Percentiles rank a stretch among this genome's conserved stretches.
Evolutionary conservation across 371 early-diverging fungal genomes (phyloP).

Genomic region (Cokeromyces recurvatus): DNA sequence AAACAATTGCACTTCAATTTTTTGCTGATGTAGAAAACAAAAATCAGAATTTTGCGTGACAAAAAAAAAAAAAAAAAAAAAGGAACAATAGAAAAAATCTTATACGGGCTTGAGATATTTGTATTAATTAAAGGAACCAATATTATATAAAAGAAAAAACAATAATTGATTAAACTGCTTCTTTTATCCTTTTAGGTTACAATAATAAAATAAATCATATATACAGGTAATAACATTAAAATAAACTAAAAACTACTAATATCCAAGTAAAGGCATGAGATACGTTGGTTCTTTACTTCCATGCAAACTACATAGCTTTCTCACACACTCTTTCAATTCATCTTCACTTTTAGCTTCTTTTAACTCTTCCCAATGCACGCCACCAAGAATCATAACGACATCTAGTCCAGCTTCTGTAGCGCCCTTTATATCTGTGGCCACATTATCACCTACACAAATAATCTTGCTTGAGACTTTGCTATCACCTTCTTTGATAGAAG

Average conservation of each 20-base stretch:
- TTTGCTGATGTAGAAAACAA: too few species aligned
- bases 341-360: constrained; percentile 10
- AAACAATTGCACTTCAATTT: too few species aligned
- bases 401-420: constrained; percentile 33
- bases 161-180: too few species aligned
- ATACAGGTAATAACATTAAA: background rate
- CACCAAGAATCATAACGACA: constrained; percentile 45
- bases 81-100: too few species aligned
- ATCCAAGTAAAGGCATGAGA: constrained; percentile 23
- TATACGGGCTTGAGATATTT: too few species aligned
- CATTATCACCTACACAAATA: constrained; percentile 40
- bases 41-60: too few species aligned
- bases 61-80: too few species aligned
- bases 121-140: too few species aligned
- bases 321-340: constrained; percentile 9
- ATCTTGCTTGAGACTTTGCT: constrained; percentile 1
- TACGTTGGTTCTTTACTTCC: constrained; percentile 25
- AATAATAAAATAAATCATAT: too few species aligned
- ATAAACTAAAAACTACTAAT: too few species aligned
- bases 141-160: too few species aligned
- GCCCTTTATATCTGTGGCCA: constrained; percentile 40
- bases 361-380: constrained; percentile 37
- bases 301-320: constrained; percentile 13
- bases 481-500: constrained; percentile 2
- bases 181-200: too few species aligned